A percentile compares a stretch with the other conserved stretches of the same genome.
Conservation (phyloP, 2,329 filamentous ascomycete genomes). For the Aspergillus fructus region DNA sequence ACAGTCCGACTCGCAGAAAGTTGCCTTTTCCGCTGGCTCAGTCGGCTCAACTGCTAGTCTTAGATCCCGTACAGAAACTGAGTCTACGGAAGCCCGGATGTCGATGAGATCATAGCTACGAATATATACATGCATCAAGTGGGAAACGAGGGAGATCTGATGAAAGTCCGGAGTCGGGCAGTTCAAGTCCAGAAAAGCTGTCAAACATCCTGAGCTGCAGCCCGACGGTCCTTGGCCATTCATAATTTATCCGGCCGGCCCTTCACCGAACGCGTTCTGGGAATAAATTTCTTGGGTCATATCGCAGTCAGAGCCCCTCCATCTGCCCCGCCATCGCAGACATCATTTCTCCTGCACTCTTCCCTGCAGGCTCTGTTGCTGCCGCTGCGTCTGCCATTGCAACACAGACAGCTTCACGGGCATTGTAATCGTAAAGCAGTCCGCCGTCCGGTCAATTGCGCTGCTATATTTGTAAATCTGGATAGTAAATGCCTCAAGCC, state of each 20-base stretch:
- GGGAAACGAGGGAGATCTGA: neutral
- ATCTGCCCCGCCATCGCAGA: conserved; percentile 19
- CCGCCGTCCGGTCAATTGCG: neutral
- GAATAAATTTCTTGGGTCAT: conserved; percentile 11
- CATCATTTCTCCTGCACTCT: neutral
- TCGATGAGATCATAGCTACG: conserved; percentile 11
- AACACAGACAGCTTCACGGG: neutral
- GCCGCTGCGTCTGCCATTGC: neutral
- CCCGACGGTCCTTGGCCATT: conserved; percentile 14
- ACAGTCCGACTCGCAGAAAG: neutral
- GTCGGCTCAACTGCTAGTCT: no score
- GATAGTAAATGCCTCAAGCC: conserved; percentile 2
- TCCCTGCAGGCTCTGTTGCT: no score
- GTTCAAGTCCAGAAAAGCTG: no score
- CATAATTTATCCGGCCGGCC: conserved; percentile 12
- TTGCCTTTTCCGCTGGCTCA: neutral
- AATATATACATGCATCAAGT: no score
- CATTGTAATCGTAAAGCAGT: neutral
- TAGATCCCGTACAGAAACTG: neutral
- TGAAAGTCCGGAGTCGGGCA: conserved; percentile 9
- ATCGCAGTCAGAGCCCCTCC: conserved; percentile 16
- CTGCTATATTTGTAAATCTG: neutral
- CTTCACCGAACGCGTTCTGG: conserved; percentile 19
- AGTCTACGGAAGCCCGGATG: neutral
- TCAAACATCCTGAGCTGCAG: no score